Evolutionary conservation across 345 rosid genomes (phyloP), one percentile per base, ranked within the genome.

Genomic region (Eucalyptus pauciflora): DNA sequence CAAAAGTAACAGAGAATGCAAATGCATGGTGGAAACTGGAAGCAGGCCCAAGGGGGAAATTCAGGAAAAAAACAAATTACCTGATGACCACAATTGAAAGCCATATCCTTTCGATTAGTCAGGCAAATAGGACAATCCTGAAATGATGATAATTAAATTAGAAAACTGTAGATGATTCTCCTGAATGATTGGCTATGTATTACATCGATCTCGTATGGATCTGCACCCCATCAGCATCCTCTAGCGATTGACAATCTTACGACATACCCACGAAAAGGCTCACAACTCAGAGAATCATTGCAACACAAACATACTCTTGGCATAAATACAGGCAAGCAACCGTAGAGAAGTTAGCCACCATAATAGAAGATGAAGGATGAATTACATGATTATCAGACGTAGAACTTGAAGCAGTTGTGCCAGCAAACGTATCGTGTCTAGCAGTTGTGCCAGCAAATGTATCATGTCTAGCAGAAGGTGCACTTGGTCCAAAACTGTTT

Each of bases 81-180:
- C 97, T 96, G 97, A 92, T 96, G 97, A 50, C 97, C 97, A 52
- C 97, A 96, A 46, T 96, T 95, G 33, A 96, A 96, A 88, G 97
- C 97, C 97, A 96, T 95, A 89, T 96, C 93, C 90, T 95, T 96
- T 12, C 64, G 92, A 89, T 94, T 92, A 51, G 93, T 90, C 50
- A 96, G 92, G 91, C 97, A 96, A 88, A 96, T 93, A 54, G 95
- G 96, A 86, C 97, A 96, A 87, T 91, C 90, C 97, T 96, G 93
- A 45, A 85, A 81, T 58, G 88, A 71, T 14, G 5, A 50, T 10
- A 87, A 87, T 58, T 33, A 43, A 10, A 50, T 51, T 13, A 64
- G 85, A 37, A 37, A 76, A 5, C 27, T 3, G 83, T 41, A 41
- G 25, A 71, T 71, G 81, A 33, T 71, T 71, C 43, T 69, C 43